Conservation (phyloP, 2,329 filamentous ascomycete species). For the Colletotrichum echinochloae region DNA sequence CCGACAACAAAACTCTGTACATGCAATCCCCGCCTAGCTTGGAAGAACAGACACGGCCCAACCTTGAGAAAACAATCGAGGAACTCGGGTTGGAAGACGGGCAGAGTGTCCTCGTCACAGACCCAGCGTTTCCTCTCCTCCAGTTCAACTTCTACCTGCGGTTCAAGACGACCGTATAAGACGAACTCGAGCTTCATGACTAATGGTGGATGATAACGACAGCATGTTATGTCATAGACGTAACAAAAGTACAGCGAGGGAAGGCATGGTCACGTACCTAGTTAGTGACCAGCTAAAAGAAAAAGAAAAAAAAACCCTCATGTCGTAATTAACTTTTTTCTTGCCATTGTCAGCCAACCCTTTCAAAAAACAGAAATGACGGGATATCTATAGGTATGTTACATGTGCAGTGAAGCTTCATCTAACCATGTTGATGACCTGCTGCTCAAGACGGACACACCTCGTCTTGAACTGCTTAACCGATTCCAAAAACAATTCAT, state of each 20-base stretch:
- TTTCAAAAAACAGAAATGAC: constrained; percentile 35
- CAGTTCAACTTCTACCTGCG: constrained; percentile 70
- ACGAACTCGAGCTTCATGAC: background rate
- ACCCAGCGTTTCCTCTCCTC: constrained; percentile 86
- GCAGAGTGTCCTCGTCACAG: constrained; percentile 91
- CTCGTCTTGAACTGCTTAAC: constrained; percentile 88
- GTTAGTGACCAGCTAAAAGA: background rate
- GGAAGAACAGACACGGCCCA: constrained; percentile 85
- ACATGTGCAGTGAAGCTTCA: constrained; percentile 47
- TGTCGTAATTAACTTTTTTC: constrained; percentile 38
- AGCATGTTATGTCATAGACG: constrained; percentile 12
- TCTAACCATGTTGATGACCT: constrained; percentile 74
- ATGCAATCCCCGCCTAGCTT: constrained; percentile 86
- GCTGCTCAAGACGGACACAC: constrained; percentile 78
- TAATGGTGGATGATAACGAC: constrained; percentile 29
- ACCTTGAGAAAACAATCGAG: constrained; percentile 80
- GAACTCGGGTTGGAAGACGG: constrained; percentile 81
- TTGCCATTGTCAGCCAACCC: constrained; percentile 37
- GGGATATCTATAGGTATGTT: constrained; percentile 41
- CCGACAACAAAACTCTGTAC: constrained; percentile 86
- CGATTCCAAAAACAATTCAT: constrained; percentile 91
- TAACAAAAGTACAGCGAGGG: background rate
- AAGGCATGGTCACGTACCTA: background rate
- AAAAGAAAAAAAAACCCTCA: constrained; percentile 18
- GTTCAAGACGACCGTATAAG: constrained; percentile 52